Conservation (phyloP, 306 rosid genomes). For the Lathyrus tuberosus region DNA sequence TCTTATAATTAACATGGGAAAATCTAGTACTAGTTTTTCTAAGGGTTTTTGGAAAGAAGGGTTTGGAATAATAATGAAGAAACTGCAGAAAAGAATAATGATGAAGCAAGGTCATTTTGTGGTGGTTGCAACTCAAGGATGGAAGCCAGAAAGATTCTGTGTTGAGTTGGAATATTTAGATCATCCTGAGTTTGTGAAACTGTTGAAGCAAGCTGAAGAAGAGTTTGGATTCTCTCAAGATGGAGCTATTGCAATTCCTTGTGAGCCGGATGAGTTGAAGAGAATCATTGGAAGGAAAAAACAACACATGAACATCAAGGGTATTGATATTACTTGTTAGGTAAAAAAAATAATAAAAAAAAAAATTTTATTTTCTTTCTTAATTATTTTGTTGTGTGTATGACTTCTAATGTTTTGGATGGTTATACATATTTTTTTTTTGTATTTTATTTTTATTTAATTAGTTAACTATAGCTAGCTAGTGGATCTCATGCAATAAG, state of each 20-base stretch:
- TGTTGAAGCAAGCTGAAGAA: constrained; percentile 52
- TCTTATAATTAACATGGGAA: constrained; percentile 44
- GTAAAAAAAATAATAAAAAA: too few relatives aligned
- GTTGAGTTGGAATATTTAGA: constrained; percentile 41
- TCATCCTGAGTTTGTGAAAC: constrained; percentile 46
- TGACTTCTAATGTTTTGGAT: constrained; percentile 12
- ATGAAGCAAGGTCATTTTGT: constrained; percentile 55
- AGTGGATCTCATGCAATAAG: constrained; percentile 2
- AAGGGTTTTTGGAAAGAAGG: constrained; percentile 42
- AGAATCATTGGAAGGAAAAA: constrained; percentile 42
- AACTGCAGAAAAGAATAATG: constrained; percentile 12
- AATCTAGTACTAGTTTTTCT: constrained; percentile 12
- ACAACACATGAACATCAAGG: constrained; percentile 14
- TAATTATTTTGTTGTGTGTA: neutral
- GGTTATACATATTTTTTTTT: neutral
- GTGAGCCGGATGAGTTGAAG: constrained; percentile 46
- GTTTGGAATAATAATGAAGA: constrained; percentile 43
- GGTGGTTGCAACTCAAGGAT: constrained; percentile 47
- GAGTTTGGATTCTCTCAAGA: constrained; percentile 55
- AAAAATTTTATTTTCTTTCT: neutral
- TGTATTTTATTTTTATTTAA: neutral
- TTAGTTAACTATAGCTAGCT: neutral
- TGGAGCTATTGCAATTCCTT: constrained; percentile 51
- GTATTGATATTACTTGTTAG: constrained; percentile 7
- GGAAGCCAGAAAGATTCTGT: constrained; percentile 45